Conservation (phyloP, 257 asterid species). For the Solanum megistacrolobum region DNA sequence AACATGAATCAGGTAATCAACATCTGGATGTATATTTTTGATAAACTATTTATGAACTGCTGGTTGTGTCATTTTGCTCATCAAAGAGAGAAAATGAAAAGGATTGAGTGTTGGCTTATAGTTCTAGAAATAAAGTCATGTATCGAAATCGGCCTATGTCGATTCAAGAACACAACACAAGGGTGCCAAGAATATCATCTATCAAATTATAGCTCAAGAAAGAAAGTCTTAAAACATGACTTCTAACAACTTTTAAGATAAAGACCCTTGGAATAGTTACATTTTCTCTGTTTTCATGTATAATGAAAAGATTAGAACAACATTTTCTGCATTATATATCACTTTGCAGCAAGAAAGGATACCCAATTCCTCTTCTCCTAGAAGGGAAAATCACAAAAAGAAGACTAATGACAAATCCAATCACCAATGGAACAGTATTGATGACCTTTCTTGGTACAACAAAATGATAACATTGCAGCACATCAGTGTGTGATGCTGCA, state of each 20-base stretch:
- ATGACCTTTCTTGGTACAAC: slow-evolving; percentile 28
- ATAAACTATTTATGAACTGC: background rate
- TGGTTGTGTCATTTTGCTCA: background rate
- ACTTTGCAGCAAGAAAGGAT: slow-evolving; percentile 51
- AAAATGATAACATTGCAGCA: slow-evolving; percentile 36
- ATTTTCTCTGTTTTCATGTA: background rate
- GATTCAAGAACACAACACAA: background rate
- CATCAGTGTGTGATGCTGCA: slow-evolving; percentile 40
- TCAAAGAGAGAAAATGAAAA: background rate
- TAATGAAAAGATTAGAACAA: background rate
- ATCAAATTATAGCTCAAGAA: background rate
- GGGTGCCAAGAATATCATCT: background rate
- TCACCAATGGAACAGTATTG: slow-evolving; percentile 30
- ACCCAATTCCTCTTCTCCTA: slow-evolving; percentile 52
- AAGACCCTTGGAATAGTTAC: background rate
- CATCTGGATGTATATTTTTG: background rate
- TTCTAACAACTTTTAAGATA: background rate
- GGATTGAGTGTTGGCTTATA: background rate
- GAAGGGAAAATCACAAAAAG: slow-evolving; percentile 59
- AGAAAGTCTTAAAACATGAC: background rate
- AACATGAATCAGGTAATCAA: background rate
- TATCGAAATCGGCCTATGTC: background rate
- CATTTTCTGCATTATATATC: slow-evolving; percentile 4
- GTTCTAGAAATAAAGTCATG: background rate
- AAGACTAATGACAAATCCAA: slow-evolving; percentile 36